A percentile compares a stretch with the other conserved stretches of the same genome.
Evolutionary conservation across 352 stramenopile species (phyloP).

Genomic region (Phytophthora cryptogea): DNA sequence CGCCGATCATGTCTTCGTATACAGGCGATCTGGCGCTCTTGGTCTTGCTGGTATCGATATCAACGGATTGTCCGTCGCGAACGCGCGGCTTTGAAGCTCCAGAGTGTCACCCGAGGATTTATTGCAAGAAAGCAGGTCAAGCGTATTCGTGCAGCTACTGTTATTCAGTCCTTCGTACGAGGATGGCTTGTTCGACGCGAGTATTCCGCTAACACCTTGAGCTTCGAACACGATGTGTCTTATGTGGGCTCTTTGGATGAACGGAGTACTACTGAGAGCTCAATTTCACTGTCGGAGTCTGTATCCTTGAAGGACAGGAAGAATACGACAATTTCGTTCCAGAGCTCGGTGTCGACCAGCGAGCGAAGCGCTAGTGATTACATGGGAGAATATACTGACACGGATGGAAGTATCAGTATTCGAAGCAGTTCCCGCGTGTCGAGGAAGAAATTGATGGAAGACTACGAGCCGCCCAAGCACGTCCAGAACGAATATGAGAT

Average conservation of each 20-base stretch:
- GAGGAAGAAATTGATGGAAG: constrained; percentile 58
- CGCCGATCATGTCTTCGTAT: constrained; percentile 55
- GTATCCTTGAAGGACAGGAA: constrained; percentile 50
- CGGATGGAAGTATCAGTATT: constrained; percentile 47
- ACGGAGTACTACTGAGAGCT: constrained; percentile 49
- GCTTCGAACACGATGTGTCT: constrained; percentile 78
- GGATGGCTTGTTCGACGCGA: constrained; percentile 82
- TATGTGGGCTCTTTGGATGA: constrained; percentile 73
- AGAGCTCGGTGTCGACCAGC: constrained; percentile 60
- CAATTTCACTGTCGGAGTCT: constrained; percentile 53
- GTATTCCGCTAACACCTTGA: constrained; percentile 78
- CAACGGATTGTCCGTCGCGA: constrained; percentile 40
- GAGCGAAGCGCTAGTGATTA: constrained; percentile 53
- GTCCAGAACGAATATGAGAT: constrained; percentile 87
- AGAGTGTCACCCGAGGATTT: constrained; percentile 53
- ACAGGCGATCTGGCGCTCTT: constrained; percentile 58
- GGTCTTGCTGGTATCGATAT: constrained; percentile 53
- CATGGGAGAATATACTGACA: constrained; percentile 50
- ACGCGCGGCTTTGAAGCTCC: constrained; percentile 55
- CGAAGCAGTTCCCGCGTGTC: constrained; percentile 55
- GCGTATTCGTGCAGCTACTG: constrained; percentile 47
- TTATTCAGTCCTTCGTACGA: constrained; percentile 82
- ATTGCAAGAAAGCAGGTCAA: constrained; percentile 48
- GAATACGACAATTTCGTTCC: constrained; percentile 59
- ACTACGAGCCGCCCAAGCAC: constrained; percentile 68